Evolutionary conservation across 2,329 filamentous ascomycete genomes (phyloP).

Genomic region (Periconia sp.): DNA sequence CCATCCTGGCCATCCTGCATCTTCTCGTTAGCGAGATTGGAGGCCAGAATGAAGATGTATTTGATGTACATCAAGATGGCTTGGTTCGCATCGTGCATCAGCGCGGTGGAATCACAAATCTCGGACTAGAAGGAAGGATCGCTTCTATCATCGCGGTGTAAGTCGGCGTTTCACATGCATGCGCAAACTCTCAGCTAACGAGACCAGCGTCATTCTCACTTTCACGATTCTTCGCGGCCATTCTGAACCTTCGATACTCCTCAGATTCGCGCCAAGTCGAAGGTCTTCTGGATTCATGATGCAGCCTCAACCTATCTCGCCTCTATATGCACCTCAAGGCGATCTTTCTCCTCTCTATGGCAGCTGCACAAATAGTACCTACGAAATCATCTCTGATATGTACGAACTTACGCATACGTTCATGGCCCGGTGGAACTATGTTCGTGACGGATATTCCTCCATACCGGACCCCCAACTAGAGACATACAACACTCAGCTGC

Average conservation of each 20-base stretch:
- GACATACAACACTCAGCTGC: conserved; percentile 27
- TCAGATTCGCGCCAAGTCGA: conserved; percentile 19
- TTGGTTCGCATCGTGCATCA: conserved; percentile 33
- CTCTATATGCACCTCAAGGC: conserved; percentile 25
- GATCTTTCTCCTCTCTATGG: conserved; percentile 22
- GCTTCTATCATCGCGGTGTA: conserved; percentile 37
- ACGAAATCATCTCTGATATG: conserved; percentile 35
- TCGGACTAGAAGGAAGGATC: conserved; percentile 21
- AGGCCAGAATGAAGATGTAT: conserved; percentile 32
- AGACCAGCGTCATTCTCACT: conserved; percentile 28
- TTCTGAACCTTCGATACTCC: conserved; percentile 23
- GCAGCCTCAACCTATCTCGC: conserved; percentile 23
- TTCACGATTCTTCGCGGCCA: conserved; percentile 31
- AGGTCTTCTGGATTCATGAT: conserved; percentile 7
- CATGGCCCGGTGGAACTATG: conserved; percentile 23
- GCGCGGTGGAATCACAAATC: conserved; percentile 27
- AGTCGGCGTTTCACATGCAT: conserved; percentile 11
- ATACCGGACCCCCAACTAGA: conserved; percentile 17
- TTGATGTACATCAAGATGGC: conserved; percentile 37
- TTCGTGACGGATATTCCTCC: conserved; percentile 8
- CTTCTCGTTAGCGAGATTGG: conserved; percentile 41
- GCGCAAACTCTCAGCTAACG: background rate
- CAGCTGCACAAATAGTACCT: conserved; percentile 25
- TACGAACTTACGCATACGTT: conserved; percentile 29
- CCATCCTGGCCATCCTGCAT: conserved; percentile 38